Percentiles rank a stretch among this genome's conserved stretches.
These are phyloP conservation scores for Mallotus japonicus DNA, from an alignment of 441 rosid species.

Conservation along the genomic window DNA sequence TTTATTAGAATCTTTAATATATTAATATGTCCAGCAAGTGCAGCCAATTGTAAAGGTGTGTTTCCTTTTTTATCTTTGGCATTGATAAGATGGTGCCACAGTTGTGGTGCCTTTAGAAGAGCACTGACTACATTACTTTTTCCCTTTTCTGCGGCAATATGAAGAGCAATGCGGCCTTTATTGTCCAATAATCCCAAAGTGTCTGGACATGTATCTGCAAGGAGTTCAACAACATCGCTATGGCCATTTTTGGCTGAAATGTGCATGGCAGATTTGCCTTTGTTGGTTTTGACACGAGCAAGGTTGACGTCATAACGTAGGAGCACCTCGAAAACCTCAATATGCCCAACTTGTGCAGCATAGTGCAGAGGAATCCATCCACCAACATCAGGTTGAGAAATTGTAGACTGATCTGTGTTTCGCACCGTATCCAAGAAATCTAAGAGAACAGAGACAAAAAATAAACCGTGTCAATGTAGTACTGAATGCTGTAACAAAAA, in stretches of 20 bases:
- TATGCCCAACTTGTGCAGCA: slow-evolving; percentile 27
- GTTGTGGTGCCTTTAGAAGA: slow-evolving; percentile 14
- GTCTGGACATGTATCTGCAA: slow-evolving; percentile 16
- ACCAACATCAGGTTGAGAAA: slow-evolving; percentile 17
- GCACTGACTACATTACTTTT: slow-evolving; percentile 22
- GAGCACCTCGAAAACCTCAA: slow-evolving; percentile 17
- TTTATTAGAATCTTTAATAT: slow-evolving; percentile 23
- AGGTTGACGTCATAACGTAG: slow-evolving; percentile 12
- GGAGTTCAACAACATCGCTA: slow-evolving; percentile 1
- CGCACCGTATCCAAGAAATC: slow-evolving; percentile 13
- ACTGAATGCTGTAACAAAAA: too few relatives aligned
- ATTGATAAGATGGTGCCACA: slow-evolving; percentile 24
- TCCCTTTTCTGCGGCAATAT: slow-evolving; percentile 34
- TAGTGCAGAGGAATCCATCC: slow-evolving; percentile 33
- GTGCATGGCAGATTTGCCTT: slow-evolving; percentile 27
- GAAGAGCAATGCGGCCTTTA: slow-evolving; percentile 32
- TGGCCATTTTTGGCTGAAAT: slow-evolving; percentile 35
- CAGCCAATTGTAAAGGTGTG: slow-evolving; percentile 34
- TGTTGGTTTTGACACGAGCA: slow-evolving; percentile 19
- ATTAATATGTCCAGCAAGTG: slow-evolving; percentile 16
- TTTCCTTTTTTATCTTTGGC: slow-evolving; percentile 29
- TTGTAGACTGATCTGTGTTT: slow-evolving; percentile 3
- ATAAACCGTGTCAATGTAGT: too few relatives aligned
- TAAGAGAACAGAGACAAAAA: background rate
- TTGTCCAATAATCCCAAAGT: slow-evolving; percentile 27